A percentile compares a stretch with the other conserved stretches of the same genome.
Evolutionary conservation across 345 rosid genomes (phyloP).

Genomic region (Laguncularia racemosa): DNA sequence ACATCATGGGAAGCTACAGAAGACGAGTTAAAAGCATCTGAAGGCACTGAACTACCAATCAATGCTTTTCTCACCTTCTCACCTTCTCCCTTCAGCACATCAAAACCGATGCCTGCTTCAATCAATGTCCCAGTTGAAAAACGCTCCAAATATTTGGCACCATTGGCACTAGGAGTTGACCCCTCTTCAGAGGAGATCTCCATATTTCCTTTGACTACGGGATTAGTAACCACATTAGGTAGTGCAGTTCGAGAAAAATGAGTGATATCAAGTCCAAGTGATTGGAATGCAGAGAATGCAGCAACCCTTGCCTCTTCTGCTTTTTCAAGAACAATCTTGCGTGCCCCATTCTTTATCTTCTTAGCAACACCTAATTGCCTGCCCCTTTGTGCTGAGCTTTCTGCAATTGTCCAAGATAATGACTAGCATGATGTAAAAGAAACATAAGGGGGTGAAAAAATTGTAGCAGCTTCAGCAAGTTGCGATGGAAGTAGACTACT

Average conservation of each 20-base stretch:
- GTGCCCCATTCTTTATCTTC: conserved; percentile 90
- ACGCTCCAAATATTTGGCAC: conserved; percentile 23
- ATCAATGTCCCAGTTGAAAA: conserved; percentile 17
- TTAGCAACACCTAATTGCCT: conserved; percentile 79
- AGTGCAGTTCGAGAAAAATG: conserved; percentile 51
- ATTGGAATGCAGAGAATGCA: conserved; percentile 87
- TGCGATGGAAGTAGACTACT: no score
- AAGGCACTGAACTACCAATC: conserved; percentile 28
- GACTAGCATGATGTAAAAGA: no score
- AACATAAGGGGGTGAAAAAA: neutral
- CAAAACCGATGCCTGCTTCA: conserved; percentile 25
- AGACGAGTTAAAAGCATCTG: conserved; percentile 26
- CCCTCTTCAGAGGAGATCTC: conserved; percentile 19
- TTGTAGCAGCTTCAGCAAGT: neutral
- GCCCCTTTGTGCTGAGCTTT: conserved; percentile 68
- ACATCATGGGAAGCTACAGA: conserved; percentile 11
- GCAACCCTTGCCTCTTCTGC: conserved; percentile 94
- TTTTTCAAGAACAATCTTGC: conserved; percentile 93
- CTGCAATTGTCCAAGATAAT: conserved; percentile 19
- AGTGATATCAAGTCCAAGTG: conserved; percentile 70
- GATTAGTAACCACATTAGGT: conserved; percentile 26
- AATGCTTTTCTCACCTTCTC: conserved; percentile 24
- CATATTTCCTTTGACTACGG: conserved; percentile 20
- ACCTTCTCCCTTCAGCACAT: conserved; percentile 24
- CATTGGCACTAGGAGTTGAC: conserved; percentile 20